These are phyloP conservation scores for Cynanchum wilfordii DNA, from an alignment of 257 asterid genomes.

Conservation along the genomic window DNA sequence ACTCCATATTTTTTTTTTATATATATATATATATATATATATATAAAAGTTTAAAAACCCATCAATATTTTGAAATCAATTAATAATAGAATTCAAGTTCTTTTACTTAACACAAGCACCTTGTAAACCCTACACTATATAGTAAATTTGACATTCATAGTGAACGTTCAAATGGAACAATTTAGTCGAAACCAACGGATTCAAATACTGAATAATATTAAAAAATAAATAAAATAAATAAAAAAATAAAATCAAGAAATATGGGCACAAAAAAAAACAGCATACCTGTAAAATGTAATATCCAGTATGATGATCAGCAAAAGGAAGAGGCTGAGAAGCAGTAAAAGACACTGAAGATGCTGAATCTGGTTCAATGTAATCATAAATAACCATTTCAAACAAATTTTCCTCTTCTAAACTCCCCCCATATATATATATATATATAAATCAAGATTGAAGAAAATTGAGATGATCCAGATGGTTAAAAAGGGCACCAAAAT, in stretches of 20 bases:
- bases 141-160: too few species aligned
- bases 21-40: neutral
- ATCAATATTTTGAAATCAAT: neutral
- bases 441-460: neutral
- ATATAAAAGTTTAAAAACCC: neutral
- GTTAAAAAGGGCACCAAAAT: neutral
- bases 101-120: too few species aligned
- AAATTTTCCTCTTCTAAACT: constrained; percentile 29
- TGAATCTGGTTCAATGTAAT: constrained; percentile 19
- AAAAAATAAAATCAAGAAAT: neutral
- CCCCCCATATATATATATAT: neutral
- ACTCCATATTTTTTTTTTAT: too few species aligned
- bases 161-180: too few species aligned
- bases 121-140: too few species aligned
- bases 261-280: neutral
- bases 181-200: too few species aligned
- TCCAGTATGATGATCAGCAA: constrained; percentile 1
- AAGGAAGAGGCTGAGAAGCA: constrained; percentile 2
- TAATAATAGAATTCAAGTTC: too few species aligned
- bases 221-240: too few species aligned
- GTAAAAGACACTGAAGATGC: neutral
- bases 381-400: constrained; percentile 20
- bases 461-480: neutral
- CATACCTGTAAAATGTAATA: constrained; percentile 22
- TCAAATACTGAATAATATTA: too few species aligned